These are phyloP conservation scores for Verticillium klebahnii DNA, from an alignment of 2,329 filamentous ascomycete genomes.

Conservation along the genomic window DNA sequence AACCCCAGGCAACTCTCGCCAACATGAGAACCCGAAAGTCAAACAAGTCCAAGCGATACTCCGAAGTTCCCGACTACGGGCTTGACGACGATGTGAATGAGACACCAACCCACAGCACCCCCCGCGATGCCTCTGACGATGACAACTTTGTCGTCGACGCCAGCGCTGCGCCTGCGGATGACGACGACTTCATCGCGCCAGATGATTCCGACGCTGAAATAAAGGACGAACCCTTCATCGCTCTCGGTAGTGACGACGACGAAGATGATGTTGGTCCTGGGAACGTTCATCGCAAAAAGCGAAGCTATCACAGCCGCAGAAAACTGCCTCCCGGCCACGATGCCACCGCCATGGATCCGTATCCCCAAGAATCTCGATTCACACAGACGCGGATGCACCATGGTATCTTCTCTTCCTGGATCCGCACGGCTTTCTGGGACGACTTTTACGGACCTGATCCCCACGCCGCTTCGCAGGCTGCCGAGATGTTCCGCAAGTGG, in stretches of 20 bases:
- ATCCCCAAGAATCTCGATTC: conserved; percentile 7
- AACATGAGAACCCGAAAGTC: conserved; percentile 32
- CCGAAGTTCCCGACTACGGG: conserved; percentile 25
- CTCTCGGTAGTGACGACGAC: background rate
- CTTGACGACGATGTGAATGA: conserved; percentile 25
- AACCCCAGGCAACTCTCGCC: background rate
- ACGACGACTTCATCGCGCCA: conserved; percentile 22
- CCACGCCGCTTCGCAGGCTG: conserved; percentile 14
- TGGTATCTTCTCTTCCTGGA: conserved; percentile 25
- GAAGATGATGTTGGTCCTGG: conserved; percentile 2
- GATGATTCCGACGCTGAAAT: conserved; percentile 2
- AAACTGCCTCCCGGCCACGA: background rate
- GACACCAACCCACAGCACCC: conserved; percentile 2
- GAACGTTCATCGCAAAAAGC: conserved; percentile 17
- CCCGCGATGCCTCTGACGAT: conserved; percentile 20
- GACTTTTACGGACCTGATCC: conserved; percentile 17
- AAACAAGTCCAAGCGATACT: conserved; percentile 29
- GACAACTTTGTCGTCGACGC: conserved; percentile 19
- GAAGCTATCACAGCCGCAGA: background rate
- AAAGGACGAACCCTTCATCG: background rate
- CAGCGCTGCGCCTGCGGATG: conserved; percentile 16
- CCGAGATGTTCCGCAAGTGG: conserved; percentile 20
- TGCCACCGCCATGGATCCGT: conserved; percentile 6
- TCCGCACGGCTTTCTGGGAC: conserved; percentile 16
- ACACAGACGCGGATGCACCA: conserved; percentile 28